Conservation (phyloP, 2,329 filamentous ascomycete genomes). For the Trichoderma sp. region DNA sequence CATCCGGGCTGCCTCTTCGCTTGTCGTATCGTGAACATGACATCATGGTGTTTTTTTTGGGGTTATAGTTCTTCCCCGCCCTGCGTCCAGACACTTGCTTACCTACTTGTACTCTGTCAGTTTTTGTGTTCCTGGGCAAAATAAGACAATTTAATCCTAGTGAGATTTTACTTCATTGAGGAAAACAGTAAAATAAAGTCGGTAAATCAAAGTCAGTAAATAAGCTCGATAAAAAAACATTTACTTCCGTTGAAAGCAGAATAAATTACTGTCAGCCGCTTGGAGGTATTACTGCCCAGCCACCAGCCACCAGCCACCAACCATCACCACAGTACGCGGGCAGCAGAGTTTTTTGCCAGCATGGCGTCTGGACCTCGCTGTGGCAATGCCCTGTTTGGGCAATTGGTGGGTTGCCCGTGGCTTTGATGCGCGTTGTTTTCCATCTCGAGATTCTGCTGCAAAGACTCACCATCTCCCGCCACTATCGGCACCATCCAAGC, state of each 20-base stretch:
- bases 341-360: neutral
- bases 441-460: neutral
- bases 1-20: neutral
- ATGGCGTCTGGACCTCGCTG: neutral
- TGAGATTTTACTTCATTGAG: neutral
- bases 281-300: neutral
- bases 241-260: neutral
- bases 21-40: slow-evolving; percentile 15
- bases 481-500: neutral
- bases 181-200: neutral
- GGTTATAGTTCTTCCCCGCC: neutral
- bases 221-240: neutral
- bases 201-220: neutral
- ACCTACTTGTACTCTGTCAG: too few relatives aligned
- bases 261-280: neutral
- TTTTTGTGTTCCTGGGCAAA: neutral
- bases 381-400: neutral
- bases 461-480: neutral
- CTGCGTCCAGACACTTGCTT: neutral
- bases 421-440: neutral
- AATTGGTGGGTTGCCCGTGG: neutral
- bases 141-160: neutral
- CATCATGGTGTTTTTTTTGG: slow-evolving; percentile 11
- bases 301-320: neutral
- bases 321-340: neutral